These are phyloP conservation scores for Ceratocystis lukuohia DNA, from an alignment of 2,329 filamentous ascomycete genomes.

Conservation along the genomic window DNA sequence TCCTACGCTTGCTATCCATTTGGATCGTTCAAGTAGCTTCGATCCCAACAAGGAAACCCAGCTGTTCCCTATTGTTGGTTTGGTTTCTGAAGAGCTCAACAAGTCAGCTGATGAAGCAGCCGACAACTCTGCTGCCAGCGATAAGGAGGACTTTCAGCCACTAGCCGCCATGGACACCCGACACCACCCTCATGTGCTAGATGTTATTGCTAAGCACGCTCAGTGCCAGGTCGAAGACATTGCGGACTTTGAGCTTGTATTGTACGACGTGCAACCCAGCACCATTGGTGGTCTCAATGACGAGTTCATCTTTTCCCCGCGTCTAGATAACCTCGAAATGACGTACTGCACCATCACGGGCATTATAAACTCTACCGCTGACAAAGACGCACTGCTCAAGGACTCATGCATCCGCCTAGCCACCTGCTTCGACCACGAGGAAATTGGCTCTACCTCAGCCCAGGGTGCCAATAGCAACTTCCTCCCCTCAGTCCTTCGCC, in stretches of 20 bases:
- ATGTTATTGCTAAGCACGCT: constrained; percentile 70
- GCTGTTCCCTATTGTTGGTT: constrained; percentile 80
- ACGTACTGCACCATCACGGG: constrained; percentile 84
- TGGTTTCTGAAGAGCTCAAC: constrained; percentile 81
- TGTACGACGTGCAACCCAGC: constrained; percentile 89
- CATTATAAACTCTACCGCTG: constrained; percentile 63
- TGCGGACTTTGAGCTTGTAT: constrained; percentile 88
- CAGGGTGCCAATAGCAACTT: constrained; percentile 91
- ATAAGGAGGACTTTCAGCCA: constrained; percentile 50
- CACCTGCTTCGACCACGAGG: constrained; percentile 93
- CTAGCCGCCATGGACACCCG: constrained; percentile 65
- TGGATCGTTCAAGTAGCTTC: constrained; percentile 75
- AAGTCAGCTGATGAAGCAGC: constrained; percentile 33
- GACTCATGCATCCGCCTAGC: constrained; percentile 81
- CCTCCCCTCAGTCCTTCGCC: constrained; percentile 71
- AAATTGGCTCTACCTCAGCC: constrained; percentile 83
- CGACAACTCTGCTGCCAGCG: constrained; percentile 29
- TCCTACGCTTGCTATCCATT: constrained; percentile 85
- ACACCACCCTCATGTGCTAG: constrained; percentile 77
- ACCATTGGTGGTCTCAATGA: constrained; percentile 80
- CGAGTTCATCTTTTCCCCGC: constrained; percentile 91
- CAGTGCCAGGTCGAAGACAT: constrained; percentile 58
- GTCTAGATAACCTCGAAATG: constrained; percentile 92
- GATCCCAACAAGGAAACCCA: constrained; percentile 96
- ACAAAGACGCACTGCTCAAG: constrained; percentile 51